Evolutionary conservation across 257 asterid species (phyloP).

Genomic region (Nicotiana noctiflora): DNA sequence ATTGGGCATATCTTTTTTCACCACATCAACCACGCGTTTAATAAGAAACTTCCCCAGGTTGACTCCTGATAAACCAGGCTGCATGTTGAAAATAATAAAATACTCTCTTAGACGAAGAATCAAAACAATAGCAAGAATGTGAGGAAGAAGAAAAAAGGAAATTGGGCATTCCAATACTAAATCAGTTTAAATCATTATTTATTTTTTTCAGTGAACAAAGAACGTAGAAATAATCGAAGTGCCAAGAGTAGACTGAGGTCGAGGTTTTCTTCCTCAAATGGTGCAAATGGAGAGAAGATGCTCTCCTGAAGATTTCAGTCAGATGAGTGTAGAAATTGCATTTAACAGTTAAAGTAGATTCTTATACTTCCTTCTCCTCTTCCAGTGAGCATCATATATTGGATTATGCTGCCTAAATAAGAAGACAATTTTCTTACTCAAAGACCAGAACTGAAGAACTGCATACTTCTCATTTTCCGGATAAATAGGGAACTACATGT

Average conservation of each 20-base stretch:
- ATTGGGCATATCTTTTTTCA: slow-evolving; percentile 78
- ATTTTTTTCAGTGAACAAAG: not conserved
- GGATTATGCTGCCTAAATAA: not conserved
- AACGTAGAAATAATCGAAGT: not conserved
- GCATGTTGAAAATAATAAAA: slow-evolving; percentile 16
- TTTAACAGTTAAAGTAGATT: not conserved
- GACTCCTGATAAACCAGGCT: slow-evolving; percentile 96
- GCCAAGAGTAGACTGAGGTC: not conserved
- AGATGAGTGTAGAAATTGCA: not conserved
- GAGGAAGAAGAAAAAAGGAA: not conserved
- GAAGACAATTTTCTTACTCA: not conserved
- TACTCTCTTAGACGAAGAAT: not conserved
- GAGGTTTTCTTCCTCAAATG: not conserved
- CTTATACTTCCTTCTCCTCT: not conserved
- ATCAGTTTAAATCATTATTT: not conserved
- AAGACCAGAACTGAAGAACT: not conserved
- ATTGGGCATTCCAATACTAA: not conserved
- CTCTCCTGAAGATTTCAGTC: not conserved
- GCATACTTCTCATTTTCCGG: not conserved
- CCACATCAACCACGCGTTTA: slow-evolving; percentile 90
- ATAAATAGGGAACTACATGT: not conserved
- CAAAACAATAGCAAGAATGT: not conserved
- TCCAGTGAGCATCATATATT: not conserved
- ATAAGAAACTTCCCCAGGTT: slow-evolving; percentile 92
- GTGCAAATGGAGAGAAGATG: not conserved